Conservation (phyloP, 148 eudicot species). For the Cornus florida region DNA sequence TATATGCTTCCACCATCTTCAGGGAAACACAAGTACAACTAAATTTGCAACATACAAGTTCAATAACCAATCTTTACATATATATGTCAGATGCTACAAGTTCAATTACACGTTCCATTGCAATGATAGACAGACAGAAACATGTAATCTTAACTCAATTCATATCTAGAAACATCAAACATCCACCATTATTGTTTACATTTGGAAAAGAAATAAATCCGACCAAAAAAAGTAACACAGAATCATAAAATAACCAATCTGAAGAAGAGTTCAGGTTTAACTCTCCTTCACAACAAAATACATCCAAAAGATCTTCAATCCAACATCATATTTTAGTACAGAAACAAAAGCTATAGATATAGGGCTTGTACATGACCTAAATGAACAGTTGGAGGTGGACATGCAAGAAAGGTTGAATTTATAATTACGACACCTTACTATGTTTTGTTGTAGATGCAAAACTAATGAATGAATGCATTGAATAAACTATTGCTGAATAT, state of each 20-base stretch:
- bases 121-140: no score
- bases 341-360: slow-evolving; percentile 9
- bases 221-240: neutral
- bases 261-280: neutral
- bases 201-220: neutral
- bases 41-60: no score
- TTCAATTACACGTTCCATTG: no score
- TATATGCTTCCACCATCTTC: no score
- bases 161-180: neutral
- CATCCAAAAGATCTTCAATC: slow-evolving; percentile 9
- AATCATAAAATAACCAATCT: neutral
- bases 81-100: no score
- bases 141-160: no score
- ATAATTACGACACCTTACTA: slow-evolving; percentile 20
- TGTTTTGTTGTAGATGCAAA: slow-evolving; percentile 31
- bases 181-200: neutral
- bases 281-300: slow-evolving; percentile 18
- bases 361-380: slow-evolving; percentile 22
- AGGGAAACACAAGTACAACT: no score
- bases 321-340: slow-evolving; percentile 4
- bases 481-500: slow-evolving; percentile 16
- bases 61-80: no score
- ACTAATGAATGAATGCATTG: slow-evolving; percentile 43
- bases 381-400: slow-evolving; percentile 8
- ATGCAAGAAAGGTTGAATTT: slow-evolving; percentile 33